Evolutionary conservation across 2,329 filamentous ascomycete genomes (phyloP), one percentile per base, ranked within the genome.

Genomic region (Fusarium pseudoanthophilum): DNA sequence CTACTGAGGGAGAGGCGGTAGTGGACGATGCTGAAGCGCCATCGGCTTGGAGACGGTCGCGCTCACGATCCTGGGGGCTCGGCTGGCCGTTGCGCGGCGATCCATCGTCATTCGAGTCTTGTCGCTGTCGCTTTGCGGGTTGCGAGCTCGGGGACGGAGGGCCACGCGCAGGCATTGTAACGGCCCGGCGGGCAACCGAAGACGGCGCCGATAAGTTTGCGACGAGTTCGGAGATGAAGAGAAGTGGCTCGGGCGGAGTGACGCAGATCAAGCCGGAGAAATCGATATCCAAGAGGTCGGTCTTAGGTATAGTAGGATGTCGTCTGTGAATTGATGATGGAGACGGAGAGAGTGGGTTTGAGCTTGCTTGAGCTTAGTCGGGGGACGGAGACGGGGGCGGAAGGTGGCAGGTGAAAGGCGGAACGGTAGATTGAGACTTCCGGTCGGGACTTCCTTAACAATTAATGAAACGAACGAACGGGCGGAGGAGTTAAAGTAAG

Each of bases 81-180:
- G 72, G 56, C 51, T 78, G 75, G n/a, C 76, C 75, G 62, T 78
- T 77, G 78, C 79, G 66, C 78, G 83, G 80, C 28, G 84, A 84
- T n/a, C 81, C 84, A 68, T 85, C 84, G 37, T 84, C 83, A 58
- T 87, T 85, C 26, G 88, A 89, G 46, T 83, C 84, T 76, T 86
- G 87, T 71, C 89, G 87, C 70, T 86, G 84, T 74, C 90, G 89
- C 82, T 91, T 91, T 76, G 84, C 82, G 48, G 88, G 87, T 75
- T 89, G 85, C 48, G 84, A 80, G 75, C 81, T 82, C 74, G 86
- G 85, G 66, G 87, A 87, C 66, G 85, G 84, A 78, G 88, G 85
- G 84, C 84, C 87, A 87, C 87, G 75, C 76, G 80, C 76, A 75
- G 80, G 79, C 81, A 82, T 82, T 64, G 67, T 80, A 74, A 78